These are phyloP conservation scores for Verticillium isaacii DNA, from an alignment of 2,329 filamentous ascomycete species.

Conservation along the genomic window DNA sequence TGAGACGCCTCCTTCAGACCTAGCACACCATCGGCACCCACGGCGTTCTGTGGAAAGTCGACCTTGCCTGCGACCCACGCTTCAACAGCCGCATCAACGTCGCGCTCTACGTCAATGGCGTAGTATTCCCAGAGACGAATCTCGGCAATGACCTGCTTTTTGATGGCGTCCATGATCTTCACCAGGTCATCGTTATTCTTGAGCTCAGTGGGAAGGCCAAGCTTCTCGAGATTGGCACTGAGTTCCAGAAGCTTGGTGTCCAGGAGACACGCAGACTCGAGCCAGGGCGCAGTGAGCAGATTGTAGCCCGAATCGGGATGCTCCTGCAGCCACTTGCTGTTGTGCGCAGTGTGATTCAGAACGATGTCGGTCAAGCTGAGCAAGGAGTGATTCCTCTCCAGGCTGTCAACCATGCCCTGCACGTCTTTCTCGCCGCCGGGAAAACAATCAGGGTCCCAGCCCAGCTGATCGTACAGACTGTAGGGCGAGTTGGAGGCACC, in stretches of 20 bases:
- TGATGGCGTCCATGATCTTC: constrained; percentile 78
- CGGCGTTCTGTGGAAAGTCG: constrained; percentile 43
- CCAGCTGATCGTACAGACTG: constrained; percentile 88
- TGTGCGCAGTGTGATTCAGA: constrained; percentile 95
- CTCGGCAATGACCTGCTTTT: constrained; percentile 70
- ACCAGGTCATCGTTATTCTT: constrained; percentile 67
- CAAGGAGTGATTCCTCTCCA: constrained; percentile 81
- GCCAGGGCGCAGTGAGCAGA: constrained; percentile 78
- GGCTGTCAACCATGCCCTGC: constrained; percentile 66
- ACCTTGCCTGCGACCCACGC: constrained; percentile 64
- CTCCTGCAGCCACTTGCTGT: constrained; percentile 88
- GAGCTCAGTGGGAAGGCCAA: constrained; percentile 73
- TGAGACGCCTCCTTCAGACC: constrained; percentile 40
- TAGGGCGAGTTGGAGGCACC: constrained; percentile 94
- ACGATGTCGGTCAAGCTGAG: constrained; percentile 93
- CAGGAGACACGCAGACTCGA: constrained; percentile 59
- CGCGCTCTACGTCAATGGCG: constrained; percentile 70
- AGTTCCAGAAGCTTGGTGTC: constrained; percentile 66
- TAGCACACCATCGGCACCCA: constrained; percentile 32
- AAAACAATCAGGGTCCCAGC: constrained; percentile 79
- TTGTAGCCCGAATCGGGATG: constrained; percentile 97
- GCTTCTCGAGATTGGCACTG: constrained; percentile 64
- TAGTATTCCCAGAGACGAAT: constrained; percentile 94
- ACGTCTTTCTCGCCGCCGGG: constrained; percentile 82
- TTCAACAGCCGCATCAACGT: constrained; percentile 63